A percentile compares a stretch with the other conserved stretches of the same genome.
phyloP scores from a whole-genome alignment of 2,329 filamentous ascomycete species.

The Penicillium polonicum region DNA sequence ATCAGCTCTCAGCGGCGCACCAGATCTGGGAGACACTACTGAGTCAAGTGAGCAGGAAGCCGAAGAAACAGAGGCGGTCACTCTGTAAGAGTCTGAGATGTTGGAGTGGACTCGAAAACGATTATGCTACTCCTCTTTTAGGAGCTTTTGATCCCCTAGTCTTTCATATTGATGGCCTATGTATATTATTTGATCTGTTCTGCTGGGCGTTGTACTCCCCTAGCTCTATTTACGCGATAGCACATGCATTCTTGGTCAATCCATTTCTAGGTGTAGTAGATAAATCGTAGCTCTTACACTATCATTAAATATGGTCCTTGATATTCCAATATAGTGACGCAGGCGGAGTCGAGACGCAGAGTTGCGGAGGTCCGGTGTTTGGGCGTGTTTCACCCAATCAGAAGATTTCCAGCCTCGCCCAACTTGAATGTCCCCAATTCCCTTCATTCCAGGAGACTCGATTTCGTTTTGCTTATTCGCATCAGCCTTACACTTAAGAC shows the following conservation, averaged over 20 bases:
- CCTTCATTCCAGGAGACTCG: conserved; percentile 7
- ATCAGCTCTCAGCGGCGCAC: conserved; percentile 44
- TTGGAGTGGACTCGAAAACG: conserved; percentile 1
- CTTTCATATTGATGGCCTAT: conserved; percentile 17
- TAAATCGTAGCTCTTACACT: not conserved
- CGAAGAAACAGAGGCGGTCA: conserved; percentile 5
- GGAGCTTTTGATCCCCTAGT: conserved; percentile 3
- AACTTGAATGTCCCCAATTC: conserved; percentile 12
- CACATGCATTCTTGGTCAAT: conserved; percentile 9
- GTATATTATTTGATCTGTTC: conserved; percentile 27
- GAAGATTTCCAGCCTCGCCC: conserved; percentile 21
- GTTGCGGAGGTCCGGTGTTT: conserved; percentile 16
- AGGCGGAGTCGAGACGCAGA: conserved; percentile 12
- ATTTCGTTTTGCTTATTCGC: not conserved
- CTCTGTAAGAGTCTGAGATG: not conserved
- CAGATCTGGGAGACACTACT: conserved; percentile 39
- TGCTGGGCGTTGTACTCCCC: conserved; percentile 21
- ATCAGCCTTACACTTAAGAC: not conserved
- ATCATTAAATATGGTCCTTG: not conserved
- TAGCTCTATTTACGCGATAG: conserved; percentile 16
- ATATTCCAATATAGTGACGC: not conserved
- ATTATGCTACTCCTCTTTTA: conserved; percentile 3
- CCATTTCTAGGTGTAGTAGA: not conserved
- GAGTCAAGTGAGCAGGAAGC: conserved; percentile 28
- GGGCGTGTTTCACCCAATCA: conserved; percentile 23